Percentiles rank a stretch among this genome's conserved stretches.
Evolutionary conservation across 2,329 filamentous ascomycete genomes (phyloP).

Genomic region (Grosmannia serpens): DNA sequence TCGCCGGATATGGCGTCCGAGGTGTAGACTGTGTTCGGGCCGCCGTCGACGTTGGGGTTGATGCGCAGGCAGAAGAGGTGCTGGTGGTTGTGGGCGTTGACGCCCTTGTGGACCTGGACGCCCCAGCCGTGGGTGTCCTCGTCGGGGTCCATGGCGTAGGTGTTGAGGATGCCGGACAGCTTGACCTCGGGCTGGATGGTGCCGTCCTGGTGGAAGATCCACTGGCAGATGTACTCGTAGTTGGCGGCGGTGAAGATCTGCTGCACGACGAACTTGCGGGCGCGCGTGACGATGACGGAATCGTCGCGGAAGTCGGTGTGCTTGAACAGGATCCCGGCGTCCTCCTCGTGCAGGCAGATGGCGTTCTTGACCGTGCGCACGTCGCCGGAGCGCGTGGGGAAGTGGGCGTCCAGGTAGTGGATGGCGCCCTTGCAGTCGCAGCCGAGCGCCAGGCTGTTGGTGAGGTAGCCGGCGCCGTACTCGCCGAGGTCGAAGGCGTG

Average conservation of each 20-base stretch:
- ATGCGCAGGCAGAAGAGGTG: conserved; percentile 65
- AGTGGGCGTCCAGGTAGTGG: conserved; percentile 81
- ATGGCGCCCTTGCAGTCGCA: conserved; percentile 87
- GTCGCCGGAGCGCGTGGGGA: conserved; percentile 67
- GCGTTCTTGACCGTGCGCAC: conserved; percentile 81
- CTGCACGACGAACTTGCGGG: conserved; percentile 74
- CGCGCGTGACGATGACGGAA: conserved; percentile 74
- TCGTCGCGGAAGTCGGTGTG: conserved; percentile 90
- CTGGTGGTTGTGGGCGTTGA: conserved; percentile 94
- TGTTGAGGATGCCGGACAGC: conserved; percentile 87
- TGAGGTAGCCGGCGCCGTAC: conserved; percentile 67
- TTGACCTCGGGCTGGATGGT: conserved; percentile 88
- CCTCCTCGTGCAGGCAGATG: conserved; percentile 91
- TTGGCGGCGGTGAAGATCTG: conserved; percentile 94
- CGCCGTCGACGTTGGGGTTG: conserved; percentile 80
- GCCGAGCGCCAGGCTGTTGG: conserved; percentile 63
- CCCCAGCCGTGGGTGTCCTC: conserved; percentile 83
- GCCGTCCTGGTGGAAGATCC: conserved; percentile 54
- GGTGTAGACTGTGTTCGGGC: conserved; percentile 68
- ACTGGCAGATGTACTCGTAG: conserved; percentile 59
- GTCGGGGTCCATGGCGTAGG: conserved; percentile 66
- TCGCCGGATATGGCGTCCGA: conserved; percentile 62
- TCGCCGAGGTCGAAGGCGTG: conserved; percentile 74
- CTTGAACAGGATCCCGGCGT: conserved; percentile 85
- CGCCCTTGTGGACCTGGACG: conserved; percentile 79